phyloP scores from a whole-genome alignment of 176 grass and related monocot species.

The Miscanthus lutarioriparius region DNA sequence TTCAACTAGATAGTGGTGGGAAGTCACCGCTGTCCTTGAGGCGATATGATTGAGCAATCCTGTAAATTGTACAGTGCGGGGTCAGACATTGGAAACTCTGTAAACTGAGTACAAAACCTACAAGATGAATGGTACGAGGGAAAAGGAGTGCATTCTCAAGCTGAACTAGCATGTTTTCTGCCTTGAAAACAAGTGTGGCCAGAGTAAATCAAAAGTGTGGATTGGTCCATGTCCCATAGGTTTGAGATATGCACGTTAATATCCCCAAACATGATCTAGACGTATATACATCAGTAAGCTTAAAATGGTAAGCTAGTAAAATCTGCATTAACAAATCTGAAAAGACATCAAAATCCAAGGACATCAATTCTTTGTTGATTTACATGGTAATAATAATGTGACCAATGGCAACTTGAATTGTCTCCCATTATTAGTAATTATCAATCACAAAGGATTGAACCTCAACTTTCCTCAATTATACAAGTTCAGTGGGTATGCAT shows the following conservation, averaged over 20 bases:
- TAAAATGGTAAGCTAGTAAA: background rate
- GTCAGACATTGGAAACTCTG: conserved; percentile 19
- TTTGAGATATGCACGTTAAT: background rate
- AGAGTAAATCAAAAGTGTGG: background rate
- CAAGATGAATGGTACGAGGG: background rate
- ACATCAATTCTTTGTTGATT: background rate
- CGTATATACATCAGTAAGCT: background rate
- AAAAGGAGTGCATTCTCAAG: background rate
- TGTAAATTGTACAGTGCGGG: conserved; percentile 29
- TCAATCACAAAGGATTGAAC: background rate
- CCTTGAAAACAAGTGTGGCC: background rate
- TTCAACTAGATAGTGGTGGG: conserved; percentile 75
- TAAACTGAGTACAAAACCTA: conserved; percentile 10
- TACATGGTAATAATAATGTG: background rate
- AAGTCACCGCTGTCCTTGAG: conserved; percentile 89
- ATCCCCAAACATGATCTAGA: background rate
- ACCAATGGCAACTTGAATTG: background rate
- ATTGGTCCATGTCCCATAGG: background rate
- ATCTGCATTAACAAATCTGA: background rate
- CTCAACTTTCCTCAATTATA: background rate
- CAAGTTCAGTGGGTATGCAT: background rate
- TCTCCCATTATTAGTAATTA: background rate
- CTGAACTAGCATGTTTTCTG: background rate
- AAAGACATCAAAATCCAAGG: background rate
- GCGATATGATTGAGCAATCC: conserved; percentile 58